Evolutionary conservation across 495 filamentous ascomycete species (phyloP), one percentile per base, ranked within the genome.

Genomic region (Hyaloscypha bicolor): DNA sequence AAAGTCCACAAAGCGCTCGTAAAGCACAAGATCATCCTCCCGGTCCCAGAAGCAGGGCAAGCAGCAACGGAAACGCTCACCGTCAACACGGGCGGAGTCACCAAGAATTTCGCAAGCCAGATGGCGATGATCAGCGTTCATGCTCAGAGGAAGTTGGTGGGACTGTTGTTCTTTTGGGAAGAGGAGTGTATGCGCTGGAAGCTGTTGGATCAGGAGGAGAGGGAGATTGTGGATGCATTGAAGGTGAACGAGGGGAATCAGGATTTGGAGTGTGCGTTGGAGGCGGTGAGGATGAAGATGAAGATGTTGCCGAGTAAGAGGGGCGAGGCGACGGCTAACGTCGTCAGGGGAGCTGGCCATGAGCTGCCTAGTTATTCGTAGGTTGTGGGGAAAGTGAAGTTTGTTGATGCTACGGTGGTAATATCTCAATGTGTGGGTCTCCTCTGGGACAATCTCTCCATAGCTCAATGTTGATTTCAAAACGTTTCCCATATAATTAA

Each of bases 151-250:
- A 76, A 73, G 58, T 55, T 77, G 22, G 66, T 77, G 16, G 70
- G 70, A 12, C 22, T 77, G 67, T 53, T 77, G 45, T 76, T 77
- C 65, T 76, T 76, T 52, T 77, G 75, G 75, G 75, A 77, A 63
- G 75, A 77, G 56, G 75, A 77, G 62, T 72, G 70, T 62, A 68
- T 66, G 62, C 55, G 75, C 33, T 74, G 69, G 71, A 69, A 64
- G 30, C 29, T 75, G 60, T 66, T 77, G n/a, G 68, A 69, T 63
- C 30, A 55, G 4, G 74, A 76, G 39, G 69, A 76, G 64, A 53
- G 60, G 42, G 74, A 76, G 58, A 65, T 75, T 64, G 37, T 60
- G 37, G 30, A 57, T 29, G 63, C 65, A 2, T 42, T 75, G 65
- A 39, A 62, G 55, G 1, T 4, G 12, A 19, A 61, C 16, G 53